These are phyloP conservation scores for Conidiobolus incongruus DNA, from an alignment of 371 early-diverging fungal genomes.

Conservation along the genomic window DNA sequence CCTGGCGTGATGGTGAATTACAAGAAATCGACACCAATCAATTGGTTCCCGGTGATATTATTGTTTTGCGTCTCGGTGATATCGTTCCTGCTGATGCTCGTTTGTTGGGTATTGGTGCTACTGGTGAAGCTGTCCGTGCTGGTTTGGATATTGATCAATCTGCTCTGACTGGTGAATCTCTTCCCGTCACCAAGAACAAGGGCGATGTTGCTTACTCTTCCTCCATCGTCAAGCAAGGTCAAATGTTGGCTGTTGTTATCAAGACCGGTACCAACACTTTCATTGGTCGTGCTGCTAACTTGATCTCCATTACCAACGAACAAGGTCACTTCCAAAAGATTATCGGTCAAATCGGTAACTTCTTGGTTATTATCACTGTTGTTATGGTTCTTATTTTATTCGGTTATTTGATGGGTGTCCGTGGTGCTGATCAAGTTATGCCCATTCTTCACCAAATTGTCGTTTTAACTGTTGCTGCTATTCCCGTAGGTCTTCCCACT, in stretches of 20 bases:
- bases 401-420: slow-evolving; percentile 33
- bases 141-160: too few relatives aligned
- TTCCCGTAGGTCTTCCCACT: slow-evolving; percentile 89
- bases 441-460: slow-evolving; percentile 56
- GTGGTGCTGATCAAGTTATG: slow-evolving; percentile 10
- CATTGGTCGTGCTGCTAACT: too few relatives aligned
- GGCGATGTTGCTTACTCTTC: slow-evolving; percentile 64
- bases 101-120: slow-evolving; percentile 61
- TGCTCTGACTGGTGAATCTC: too few relatives aligned
- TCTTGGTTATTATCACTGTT: slow-evolving; percentile 58
- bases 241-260: too few relatives aligned
- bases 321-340: too few relatives aligned
- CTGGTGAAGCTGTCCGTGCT: slow-evolving; percentile 53
- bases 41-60: slow-evolving; percentile 72
- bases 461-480: slow-evolving; percentile 85
- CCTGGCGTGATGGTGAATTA: slow-evolving; percentile 56
- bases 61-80: slow-evolving; percentile 78
- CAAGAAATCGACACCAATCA: slow-evolving; percentile 51
- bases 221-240: slow-evolving; percentile 67
- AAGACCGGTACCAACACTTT: too few relatives aligned
- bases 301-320: too few relatives aligned
- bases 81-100: slow-evolving; percentile 84
- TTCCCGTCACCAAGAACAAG: slow-evolving; percentile 62
- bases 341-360: slow-evolving; percentile 93
- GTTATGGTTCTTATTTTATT: slow-evolving; percentile 65